Base-by-base conservation (phyloP, 495 filamentous ascomycete genomes). In the Letharia lupina region DNA sequence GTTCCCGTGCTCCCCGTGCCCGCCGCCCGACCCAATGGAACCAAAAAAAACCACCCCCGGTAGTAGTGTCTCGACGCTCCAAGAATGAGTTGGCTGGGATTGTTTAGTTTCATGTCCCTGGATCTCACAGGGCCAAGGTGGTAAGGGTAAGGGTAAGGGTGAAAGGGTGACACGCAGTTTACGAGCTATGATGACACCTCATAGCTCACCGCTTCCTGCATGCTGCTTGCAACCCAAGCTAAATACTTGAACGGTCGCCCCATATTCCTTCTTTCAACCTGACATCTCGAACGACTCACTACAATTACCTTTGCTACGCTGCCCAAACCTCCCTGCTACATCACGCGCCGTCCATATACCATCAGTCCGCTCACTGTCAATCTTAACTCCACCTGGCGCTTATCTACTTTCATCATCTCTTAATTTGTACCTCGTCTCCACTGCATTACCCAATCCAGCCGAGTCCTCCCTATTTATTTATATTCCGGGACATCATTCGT, bases 401-500 rank as follows among this genome's bases (percentile, higher is more conserved):
- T 37, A 57, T 39, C 8, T 37, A 18, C 31, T 57, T 37, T 35
- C 16, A 18, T 4, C 54, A 35, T 39, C 33, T 37, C 7, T 39
- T 4, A 41, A 37, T 23, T 16, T 16, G 45, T 39, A 4, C 15
- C 20, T 31, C 28, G 48, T 39, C 20, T 48, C 60, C 35, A 45
- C 44, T 39, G 28, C n/a, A n/a, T 31, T 37, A 52, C 57, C 57
- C 18, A 57, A 57, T 57, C 54, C 54, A 60, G 60, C 70, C 69
- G 68, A 75, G 66, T 59, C 72, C 71, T 64, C 56, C 57, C 31
- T 42, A n/a, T 40, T 54, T 68, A 48, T 37, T 63, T 52, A 52
- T 57, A 67, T 63, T 56, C 33, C 60, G 71, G 71, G 71, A 69
- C 71, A 68, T 67, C 47, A 65, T 66, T 67, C 67, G 71, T 71